Evolutionary conservation across 768 basidiomycete genomes (phyloP), one percentile per base, ranked within the genome.

Genomic region (Auriscalpium microsporum): DNA sequence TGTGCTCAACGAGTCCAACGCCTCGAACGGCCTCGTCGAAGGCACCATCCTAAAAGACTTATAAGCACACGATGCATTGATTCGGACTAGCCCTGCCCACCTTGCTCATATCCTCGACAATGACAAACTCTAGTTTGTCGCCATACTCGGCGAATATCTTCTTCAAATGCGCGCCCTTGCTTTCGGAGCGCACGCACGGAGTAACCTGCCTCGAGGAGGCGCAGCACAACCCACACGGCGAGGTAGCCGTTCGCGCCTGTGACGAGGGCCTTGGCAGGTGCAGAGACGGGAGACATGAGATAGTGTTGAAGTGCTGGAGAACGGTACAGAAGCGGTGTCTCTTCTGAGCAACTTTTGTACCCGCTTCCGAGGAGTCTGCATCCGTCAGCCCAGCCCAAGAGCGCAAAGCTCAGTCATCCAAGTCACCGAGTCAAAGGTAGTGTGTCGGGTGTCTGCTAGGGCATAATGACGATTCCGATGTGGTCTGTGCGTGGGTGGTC

Each of bases 81-180:
- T 7, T 9, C 14, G 21, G 28, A 11, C 21, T 14, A 34, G 17
- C 4, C 11, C 16, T 8, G 54, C 65, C 47, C 50, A 74, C 75
- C 63, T 69, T 61, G 14, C 68, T 72, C 57, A 79, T 75, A 56
- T 81, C 78, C 49, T 72, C 68, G 8, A 79, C 76, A 42, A 79
- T 65, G 10, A 72, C 74, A 57, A 73, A 68, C 48, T 73, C 71
- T 53, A 77, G 72, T 36, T 58, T 64, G 52, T 68, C 67, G 3
- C 71, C 71, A 33, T 68, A 64, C 8, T 63, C 61, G 52, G 69
- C 63, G 68, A 76, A 70, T 40, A 73, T 40, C 34, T 73, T 59
- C 48, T 62, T 60, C 35, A 80, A 60, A 63, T 75, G 73, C 13
- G 70, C 65, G 10, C 71, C 77, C 66, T 80, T 80, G n/a, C 62